Conservation (phyloP, 495 filamentous ascomycete species). For the Xylaria castorea region DNA sequence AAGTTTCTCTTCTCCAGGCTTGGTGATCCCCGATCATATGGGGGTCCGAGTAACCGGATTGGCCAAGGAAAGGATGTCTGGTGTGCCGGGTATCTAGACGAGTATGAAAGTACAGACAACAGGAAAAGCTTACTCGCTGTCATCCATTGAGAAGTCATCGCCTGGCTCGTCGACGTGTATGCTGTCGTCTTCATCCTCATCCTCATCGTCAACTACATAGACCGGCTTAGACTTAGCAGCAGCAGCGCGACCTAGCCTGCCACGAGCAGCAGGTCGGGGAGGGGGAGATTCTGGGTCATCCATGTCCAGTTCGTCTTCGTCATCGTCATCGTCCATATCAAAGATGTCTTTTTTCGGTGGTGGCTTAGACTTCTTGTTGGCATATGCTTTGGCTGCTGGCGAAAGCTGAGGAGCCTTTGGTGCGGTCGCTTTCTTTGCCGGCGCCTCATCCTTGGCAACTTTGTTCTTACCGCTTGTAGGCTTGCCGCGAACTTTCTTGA, state of each 20-base stretch:
- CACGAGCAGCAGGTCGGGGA: constrained; percentile 48
- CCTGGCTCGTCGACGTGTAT: constrained; percentile 23
- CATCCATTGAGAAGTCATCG: constrained; percentile 45
- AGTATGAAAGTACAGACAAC: neutral
- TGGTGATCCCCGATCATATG: neutral
- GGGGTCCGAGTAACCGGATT: neutral
- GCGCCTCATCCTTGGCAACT: constrained; percentile 36
- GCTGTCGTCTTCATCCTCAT: constrained; percentile 47
- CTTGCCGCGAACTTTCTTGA: constrained; percentile 61
- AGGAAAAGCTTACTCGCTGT: constrained; percentile 35
- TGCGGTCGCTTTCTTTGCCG: constrained; percentile 45
- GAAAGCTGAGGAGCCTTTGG: constrained; percentile 58
- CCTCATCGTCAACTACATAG: constrained; percentile 51
- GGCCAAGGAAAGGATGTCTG: neutral
- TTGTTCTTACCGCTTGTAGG: constrained; percentile 57
- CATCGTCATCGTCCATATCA: constrained; percentile 57
- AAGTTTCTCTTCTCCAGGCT: neutral
- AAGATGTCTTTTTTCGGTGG: constrained; percentile 57
- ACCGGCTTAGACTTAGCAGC: constrained; percentile 45
- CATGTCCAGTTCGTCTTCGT: constrained; percentile 47
- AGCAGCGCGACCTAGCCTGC: constrained; percentile 52
- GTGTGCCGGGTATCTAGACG: neutral
- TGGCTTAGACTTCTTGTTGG: constrained; percentile 66
- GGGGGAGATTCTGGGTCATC: constrained; percentile 51
- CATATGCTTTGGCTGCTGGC: constrained; percentile 84